phyloP scores from a whole-genome alignment of 2,329 filamentous ascomycete species.

The Apiospora sp. region DNA sequence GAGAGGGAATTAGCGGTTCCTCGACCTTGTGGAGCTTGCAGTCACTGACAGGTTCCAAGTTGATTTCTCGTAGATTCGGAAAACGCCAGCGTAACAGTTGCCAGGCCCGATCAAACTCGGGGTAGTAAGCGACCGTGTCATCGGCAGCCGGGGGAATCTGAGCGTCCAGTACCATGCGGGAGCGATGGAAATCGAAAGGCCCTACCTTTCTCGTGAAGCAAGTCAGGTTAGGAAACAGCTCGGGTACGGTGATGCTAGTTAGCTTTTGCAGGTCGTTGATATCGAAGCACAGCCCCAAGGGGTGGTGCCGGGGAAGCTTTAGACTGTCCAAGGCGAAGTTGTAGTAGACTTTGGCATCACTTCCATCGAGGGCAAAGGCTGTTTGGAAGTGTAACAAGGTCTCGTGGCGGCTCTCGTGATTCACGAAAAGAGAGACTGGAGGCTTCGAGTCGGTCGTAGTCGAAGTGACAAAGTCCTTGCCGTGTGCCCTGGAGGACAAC shows the following conservation, averaged over 20 bases:
- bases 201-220: background rate
- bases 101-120: slow-evolving; percentile 30
- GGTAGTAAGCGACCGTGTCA: background rate
- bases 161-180: background rate
- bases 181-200: background rate
- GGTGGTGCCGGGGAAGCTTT: slow-evolving; percentile 27
- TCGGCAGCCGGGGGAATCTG: background rate
- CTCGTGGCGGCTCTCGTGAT: slow-evolving; percentile 29
- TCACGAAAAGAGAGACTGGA: slow-evolving; percentile 27
- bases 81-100: slow-evolving; percentile 27
- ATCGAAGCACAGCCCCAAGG: slow-evolving; percentile 27
- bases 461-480: background rate
- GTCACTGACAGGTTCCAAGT: slow-evolving; percentile 22
- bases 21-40: slow-evolving; percentile 26
- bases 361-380: slow-evolving; percentile 1
- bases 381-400: slow-evolving; percentile 26
- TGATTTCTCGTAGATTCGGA: slow-evolving; percentile 31
- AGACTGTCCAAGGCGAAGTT: slow-evolving; percentile 29
- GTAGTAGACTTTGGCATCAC: slow-evolving; percentile 22
- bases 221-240: background rate
- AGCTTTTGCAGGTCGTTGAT: slow-evolving; percentile 20
- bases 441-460: slow-evolving; percentile 7
- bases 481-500: too few species aligned
- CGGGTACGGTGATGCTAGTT: slow-evolving; percentile 26
- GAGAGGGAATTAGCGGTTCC: too few species aligned